phyloP scores from a whole-genome alignment of 1,284 basidiomycete species.

The Crucibulum parvulum region DNA sequence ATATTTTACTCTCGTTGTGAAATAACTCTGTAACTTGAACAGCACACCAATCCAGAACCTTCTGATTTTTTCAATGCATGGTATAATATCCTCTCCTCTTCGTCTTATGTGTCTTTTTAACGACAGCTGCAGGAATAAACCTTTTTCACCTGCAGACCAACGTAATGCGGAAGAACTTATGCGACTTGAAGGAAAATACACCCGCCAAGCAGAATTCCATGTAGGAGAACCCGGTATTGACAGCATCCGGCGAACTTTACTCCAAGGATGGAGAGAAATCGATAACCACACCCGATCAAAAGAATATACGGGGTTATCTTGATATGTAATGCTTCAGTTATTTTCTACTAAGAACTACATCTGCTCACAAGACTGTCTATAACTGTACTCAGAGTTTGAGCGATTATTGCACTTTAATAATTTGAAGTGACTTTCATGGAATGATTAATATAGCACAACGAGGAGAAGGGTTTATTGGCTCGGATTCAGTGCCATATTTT shows the following conservation, averaged over 20 bases:
- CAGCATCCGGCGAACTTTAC: neutral
- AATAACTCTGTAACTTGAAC: neutral
- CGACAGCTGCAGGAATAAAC: constrained; percentile 49
- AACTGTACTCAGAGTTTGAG: no score
- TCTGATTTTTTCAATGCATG: constrained; percentile 46
- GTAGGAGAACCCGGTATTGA: neutral
- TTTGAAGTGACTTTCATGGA: no score
- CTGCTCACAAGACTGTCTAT: no score
- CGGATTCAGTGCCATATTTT: no score
- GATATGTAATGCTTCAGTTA: no score
- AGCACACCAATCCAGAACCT: constrained; percentile 55
- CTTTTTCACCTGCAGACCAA: constrained; percentile 64
- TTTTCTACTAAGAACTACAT: no score
- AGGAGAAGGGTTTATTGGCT: no score
- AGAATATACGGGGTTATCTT: no score
- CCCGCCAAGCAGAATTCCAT: neutral
- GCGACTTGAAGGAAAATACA: neutral
- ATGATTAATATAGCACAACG: no score
- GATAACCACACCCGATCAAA: neutral
- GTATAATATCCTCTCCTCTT: neutral
- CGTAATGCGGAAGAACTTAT: constrained; percentile 56
- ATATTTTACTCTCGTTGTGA: neutral
- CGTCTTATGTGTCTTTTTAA: neutral
- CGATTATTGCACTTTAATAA: no score
- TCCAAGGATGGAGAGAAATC: neutral